Evolutionary conservation across 2,329 filamentous ascomycete genomes (phyloP).

Genomic region (Ophiostoma sp.): DNA sequence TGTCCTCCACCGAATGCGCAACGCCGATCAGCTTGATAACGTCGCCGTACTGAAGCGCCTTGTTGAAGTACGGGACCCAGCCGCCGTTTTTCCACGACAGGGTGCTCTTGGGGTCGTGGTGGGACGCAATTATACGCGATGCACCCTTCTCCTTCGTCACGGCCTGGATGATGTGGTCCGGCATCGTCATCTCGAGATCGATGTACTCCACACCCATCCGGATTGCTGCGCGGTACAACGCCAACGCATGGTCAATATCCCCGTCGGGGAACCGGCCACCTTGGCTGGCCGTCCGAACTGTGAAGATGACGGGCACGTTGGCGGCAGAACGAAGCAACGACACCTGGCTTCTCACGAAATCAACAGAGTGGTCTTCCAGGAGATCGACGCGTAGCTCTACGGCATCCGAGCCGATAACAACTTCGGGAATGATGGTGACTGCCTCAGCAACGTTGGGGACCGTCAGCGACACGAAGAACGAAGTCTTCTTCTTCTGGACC

Average conservation of each 20-base stretch:
- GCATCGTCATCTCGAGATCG: conserved; percentile 86
- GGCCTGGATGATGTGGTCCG: conserved; percentile 69
- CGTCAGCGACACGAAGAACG: conserved; percentile 92
- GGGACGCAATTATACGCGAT: conserved; percentile 88
- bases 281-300: conserved; percentile 80
- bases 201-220: conserved; percentile 88
- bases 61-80: conserved; percentile 89
- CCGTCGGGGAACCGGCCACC: conserved; percentile 85
- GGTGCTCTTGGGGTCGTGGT: conserved; percentile 79
- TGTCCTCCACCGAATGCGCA: conserved; percentile 76
- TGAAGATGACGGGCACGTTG: conserved; percentile 77
- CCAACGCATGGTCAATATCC: conserved; percentile 67
- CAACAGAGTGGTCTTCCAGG: conserved; percentile 70
- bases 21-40: conserved; percentile 91
- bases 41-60: conserved; percentile 84
- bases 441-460: conserved; percentile 70
- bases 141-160: conserved; percentile 67
- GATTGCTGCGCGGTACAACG: conserved; percentile 75
- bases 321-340: conserved; percentile 72
- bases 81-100: conserved; percentile 91
- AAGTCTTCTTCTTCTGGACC: conserved; percentile 66
- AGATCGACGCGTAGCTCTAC: conserved; percentile 94
- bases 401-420: conserved; percentile 84
- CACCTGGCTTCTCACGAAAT: conserved; percentile 80
- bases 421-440: conserved; percentile 64